Base-by-base conservation (phyloP, 2,329 filamentous ascomycete genomes). In the Plenodomus tracheiphilus region DNA sequence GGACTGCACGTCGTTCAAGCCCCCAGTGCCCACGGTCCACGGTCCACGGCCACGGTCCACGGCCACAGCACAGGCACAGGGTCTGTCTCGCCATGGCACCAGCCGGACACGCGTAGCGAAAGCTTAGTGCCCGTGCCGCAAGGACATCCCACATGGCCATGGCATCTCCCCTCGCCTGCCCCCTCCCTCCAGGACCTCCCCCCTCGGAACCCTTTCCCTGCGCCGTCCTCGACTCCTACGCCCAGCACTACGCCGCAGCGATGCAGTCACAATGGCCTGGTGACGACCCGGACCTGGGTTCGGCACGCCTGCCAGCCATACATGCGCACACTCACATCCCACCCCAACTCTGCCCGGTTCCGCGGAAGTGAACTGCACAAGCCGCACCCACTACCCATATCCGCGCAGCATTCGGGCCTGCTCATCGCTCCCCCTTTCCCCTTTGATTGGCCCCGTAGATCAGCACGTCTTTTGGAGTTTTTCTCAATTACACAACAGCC, bases 71-170 rank as follows among this genome's bases (percentile, higher is more conserved):
- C 15, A 15, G 9, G 4, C 15, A 32, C 28, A 32, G 28, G 28
- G 28, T 32, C 28, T 32, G 28, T 32, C 28, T 32, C 4, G 11
- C 28, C 28, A 32, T 32, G 28, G 28, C 11, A n/a, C n/a, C n/a
- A 32, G 28, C 28, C 28, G 28, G 28, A 32, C 18, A 37, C 18
- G 35, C 35, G 35, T 18, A 37, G 16, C 35, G 35, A 37, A 37
- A 37, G 35, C 35, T 37, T 37, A 37, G 35, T 37, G 35, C 35
- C 35, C 35, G 35, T 37, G 35, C 35, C 35, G 35, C 35, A 37
- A 36, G 32, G 15, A 36, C 32, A 36, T 36, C 32, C 32, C 32
- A 36, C 17, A 36, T 17, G 32, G 13, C 32, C 32, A 36, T 36
- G 32, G 7, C 32, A 5, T 6, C 17, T 7, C 13, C 17, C 17